phyloP scores from a whole-genome alignment of 2,329 filamentous ascomycete species.

The Magnaporthiopsis poae region DNA sequence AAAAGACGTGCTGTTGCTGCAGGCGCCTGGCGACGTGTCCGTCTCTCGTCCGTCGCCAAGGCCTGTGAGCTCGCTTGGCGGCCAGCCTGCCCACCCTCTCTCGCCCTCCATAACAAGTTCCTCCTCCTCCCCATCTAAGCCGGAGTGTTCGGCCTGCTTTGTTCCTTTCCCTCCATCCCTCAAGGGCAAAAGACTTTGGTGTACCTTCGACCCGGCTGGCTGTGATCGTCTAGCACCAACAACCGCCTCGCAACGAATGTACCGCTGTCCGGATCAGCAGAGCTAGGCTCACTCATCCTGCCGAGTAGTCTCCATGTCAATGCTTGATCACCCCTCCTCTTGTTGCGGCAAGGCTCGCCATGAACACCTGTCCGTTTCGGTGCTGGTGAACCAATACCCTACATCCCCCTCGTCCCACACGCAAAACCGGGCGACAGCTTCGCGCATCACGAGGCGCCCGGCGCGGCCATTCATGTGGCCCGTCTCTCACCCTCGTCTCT shows the following conservation, averaged over 20 bases:
- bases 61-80: background rate
- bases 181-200: background rate
- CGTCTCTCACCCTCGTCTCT: background rate
- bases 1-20: background rate
- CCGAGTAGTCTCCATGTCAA: background rate
- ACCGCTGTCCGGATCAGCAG: background rate
- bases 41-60: background rate
- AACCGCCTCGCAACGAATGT: background rate
- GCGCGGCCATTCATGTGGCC: background rate
- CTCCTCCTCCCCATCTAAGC: background rate
- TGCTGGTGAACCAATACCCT: background rate
- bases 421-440: background rate
- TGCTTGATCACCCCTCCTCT: background rate
- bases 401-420: background rate
- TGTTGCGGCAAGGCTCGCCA: background rate
- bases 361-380: background rate
- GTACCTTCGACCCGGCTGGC: background rate
- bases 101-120: background rate
- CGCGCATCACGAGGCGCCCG: background rate
- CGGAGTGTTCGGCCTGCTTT: background rate
- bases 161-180: background rate
- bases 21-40: background rate
- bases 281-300: background rate
- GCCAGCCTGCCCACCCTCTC: background rate
- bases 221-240: background rate